Base-by-base conservation (phyloP, 2,329 filamentous ascomycete species). In the Xylariomycetidae sp. region DNA sequence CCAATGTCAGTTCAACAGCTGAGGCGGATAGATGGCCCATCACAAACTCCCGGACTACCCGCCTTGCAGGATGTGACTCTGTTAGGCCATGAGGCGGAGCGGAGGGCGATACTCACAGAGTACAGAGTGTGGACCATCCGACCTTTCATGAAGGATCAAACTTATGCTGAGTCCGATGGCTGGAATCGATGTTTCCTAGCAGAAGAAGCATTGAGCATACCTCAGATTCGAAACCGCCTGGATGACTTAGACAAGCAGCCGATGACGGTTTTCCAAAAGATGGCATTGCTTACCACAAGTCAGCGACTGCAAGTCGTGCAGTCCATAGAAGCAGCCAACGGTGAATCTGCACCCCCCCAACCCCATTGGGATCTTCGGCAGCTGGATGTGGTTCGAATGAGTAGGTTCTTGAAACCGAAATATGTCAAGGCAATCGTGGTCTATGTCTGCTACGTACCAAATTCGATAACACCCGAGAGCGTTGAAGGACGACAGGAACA, bases 71-170 rank as follows among this genome's bases (percentile, higher is more conserved):
- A n/a, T n/a, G n/a, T n/a, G n/a, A n/a, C n/a, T n/a, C n/a, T n/a
- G n/a, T n/a, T n/a, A n/a, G n/a, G n/a, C n/a, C n/a, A n/a, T n/a
- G 33, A 28, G 22, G 16, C 12, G 11, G 19, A 25, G 4, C n/a
- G n/a, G 17, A 13, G 19, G 25, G 28, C 11, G 23, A 16, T n/a
- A 9, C n/a, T 17, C 19, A 10, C 20, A 18, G 31, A 27, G 27
- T 35, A 34, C 13, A 35, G 22, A 8, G 23, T 38, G 11, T 35
- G 32, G 31, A 29, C 30, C 23, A 28, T 38, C 13, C 32, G 33
- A 7, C 31, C 32, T 5, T 34, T 16, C n/a, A 12, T n/a, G 3
- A 22, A 7, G 10, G 23, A 23, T 5, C 10, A 9, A 17, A 20
- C 15, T 16, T 18, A 13, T n/a, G 6, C 15, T 9, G 19, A 17